Percentiles rank a stretch among this genome's conserved stretches.
phyloP scores from a whole-genome alignment of 306 rosid genomes.

The Dryas drummondii region DNA sequence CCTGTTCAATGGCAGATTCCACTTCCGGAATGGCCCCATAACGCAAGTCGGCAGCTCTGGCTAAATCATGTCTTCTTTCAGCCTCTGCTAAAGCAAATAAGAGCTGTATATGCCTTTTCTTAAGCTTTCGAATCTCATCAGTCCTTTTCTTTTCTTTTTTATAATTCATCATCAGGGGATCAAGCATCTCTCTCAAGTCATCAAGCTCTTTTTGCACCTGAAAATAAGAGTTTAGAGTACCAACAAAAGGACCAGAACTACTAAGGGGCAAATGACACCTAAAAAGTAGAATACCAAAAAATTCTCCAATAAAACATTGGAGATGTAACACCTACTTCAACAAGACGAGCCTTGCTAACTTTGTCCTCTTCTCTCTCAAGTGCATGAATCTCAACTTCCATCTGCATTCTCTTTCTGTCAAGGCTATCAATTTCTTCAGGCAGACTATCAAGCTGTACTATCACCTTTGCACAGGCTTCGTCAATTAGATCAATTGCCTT shows the following conservation, averaged over 20 bases:
- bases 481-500: conserved; percentile 93
- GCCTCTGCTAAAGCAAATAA: conserved; percentile 75
- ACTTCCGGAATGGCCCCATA: conserved; percentile 92
- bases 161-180: conserved; percentile 84
- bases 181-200: conserved; percentile 87
- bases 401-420: conserved; percentile 79
- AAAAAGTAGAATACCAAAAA: no score
- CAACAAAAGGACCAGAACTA: neutral
- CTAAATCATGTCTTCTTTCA: conserved; percentile 81
- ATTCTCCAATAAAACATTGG: neutral
- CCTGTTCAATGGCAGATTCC: conserved; percentile 66
- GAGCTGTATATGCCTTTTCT: conserved; percentile 79
- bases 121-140: conserved; percentile 76
- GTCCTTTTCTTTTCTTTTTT: conserved; percentile 76
- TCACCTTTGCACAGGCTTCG: conserved; percentile 92
- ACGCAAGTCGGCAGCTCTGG: conserved; percentile 87
- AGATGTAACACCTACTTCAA: conserved; percentile 52
- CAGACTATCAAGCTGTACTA: conserved; percentile 93
- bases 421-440: conserved; percentile 92
- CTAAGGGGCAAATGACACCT: neutral
- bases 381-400: conserved; percentile 82
- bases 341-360: conserved; percentile 88
- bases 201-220: conserved; percentile 83
- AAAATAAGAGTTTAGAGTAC: neutral
- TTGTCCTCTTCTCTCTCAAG: conserved; percentile 89